These are phyloP conservation scores for Sporothrix curviconia DNA, from an alignment of 2,329 filamentous ascomycete species.

Conservation along the genomic window DNA sequence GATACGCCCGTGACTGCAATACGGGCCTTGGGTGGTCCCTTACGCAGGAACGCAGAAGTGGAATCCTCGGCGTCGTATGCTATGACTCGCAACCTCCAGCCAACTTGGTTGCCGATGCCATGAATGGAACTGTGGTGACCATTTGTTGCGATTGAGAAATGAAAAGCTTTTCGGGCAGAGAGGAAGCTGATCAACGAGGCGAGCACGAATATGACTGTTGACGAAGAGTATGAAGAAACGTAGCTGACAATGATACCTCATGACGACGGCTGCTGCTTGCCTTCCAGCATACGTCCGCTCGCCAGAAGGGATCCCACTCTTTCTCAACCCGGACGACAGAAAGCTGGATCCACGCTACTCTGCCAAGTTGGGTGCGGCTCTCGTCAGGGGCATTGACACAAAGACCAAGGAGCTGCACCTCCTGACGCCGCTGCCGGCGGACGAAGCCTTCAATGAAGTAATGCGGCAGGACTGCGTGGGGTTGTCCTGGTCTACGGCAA, in stretches of 20 bases:
- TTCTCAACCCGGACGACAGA: slow-evolving; percentile 47
- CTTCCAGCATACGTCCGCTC: slow-evolving; percentile 33
- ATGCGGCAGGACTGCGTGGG: slow-evolving; percentile 32
- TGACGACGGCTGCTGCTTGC: slow-evolving; percentile 35
- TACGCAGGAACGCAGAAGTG: slow-evolving; percentile 46
- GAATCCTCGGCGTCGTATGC: slow-evolving; percentile 59
- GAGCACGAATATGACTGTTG: not conserved
- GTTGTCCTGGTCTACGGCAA: slow-evolving; percentile 61
- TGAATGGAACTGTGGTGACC: slow-evolving; percentile 66
- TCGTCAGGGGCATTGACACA: slow-evolving; percentile 64
- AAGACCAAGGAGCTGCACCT: slow-evolving; percentile 51
- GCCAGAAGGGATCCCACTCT: slow-evolving; percentile 54
- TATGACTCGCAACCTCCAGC: slow-evolving; percentile 59
- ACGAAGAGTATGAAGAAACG: not conserved
- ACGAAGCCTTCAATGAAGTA: slow-evolving; percentile 5
- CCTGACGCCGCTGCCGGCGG: slow-evolving; percentile 46
- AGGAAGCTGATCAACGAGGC: slow-evolving; percentile 15
- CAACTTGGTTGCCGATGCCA: slow-evolving; percentile 53
- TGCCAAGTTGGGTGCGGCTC: slow-evolving; percentile 54
- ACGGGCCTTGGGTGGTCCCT: slow-evolving; percentile 54
- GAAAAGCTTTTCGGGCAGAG: slow-evolving; percentile 37
- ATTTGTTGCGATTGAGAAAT: slow-evolving; percentile 55
- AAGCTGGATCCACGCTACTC: slow-evolving; percentile 55
- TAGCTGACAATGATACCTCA: not conserved
- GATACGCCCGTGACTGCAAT: slow-evolving; percentile 48